Evolutionary conservation across 768 basidiomycete genomes (phyloP), one percentile per base, ranked within the genome.

Genomic region (Leucocoprinus birnbaumii): DNA sequence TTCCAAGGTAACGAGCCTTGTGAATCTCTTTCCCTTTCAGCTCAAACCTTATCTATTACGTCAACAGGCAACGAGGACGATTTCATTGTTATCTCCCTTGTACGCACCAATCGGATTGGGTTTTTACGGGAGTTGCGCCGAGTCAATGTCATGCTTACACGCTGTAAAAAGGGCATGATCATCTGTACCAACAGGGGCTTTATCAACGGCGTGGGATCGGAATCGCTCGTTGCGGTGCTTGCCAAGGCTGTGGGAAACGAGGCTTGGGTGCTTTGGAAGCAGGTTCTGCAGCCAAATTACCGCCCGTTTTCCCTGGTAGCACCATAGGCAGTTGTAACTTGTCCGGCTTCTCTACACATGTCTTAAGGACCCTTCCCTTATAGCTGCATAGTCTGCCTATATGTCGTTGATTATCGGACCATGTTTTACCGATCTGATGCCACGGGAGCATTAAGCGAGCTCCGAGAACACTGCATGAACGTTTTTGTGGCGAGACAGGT

Each of bases 71-170:
- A 91, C 68, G 89, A 91, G 62, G 86, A 78, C 13, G 81, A 88
- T 56, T 58, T 56, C 27, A 61, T 61, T 42, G 55, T 61, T 37
- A 55, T 61, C 19, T 61, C 60, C 9, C 55, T 61, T 27, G 60
- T 61, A 3, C 60, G 60, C 3, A 45, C 60, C 3, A 47, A 49
- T 4, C 48, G 51, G 26, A 16, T 58, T 18, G 89, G 89, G 0
- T 91, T 91, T 61, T 67, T 91, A 52, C 57, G 63, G 6, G 80
- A 84, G 51, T 19, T 63, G 25, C 73, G 84, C n/a, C 78, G 89
- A 5, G 77, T 82, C 27, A 90, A 90, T 69, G 89, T 90, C 51
- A 88, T 90, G 87, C 75, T 90, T 21, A 83, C 82, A 3, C 74
- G 88, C 22, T 87, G 84, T 72, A 83, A 85, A 66, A 77, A 68